phyloP scores from a whole-genome alignment of 169 alveolate species.

The Plasmodium malariae region DNA sequence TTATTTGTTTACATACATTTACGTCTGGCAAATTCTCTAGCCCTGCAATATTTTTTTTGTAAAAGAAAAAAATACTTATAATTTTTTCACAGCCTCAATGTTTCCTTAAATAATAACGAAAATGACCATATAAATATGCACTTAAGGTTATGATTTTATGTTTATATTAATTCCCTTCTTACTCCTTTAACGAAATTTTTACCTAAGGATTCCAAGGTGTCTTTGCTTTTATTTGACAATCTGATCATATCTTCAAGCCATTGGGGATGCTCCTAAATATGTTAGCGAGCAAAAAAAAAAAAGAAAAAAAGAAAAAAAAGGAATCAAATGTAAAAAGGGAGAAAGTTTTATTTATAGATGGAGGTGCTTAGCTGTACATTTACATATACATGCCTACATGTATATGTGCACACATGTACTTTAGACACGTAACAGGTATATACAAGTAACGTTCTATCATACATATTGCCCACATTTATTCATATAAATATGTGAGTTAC shows the following conservation, averaged over 20 bases:
- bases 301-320: background rate
- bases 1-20: conserved; percentile 31
- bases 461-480: background rate
- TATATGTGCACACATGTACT: too few relatives aligned
- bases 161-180: background rate
- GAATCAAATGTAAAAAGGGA: background rate
- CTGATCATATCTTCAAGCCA: conserved; percentile 66
- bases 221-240: conserved; percentile 43
- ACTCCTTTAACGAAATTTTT: background rate
- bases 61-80: too few relatives aligned
- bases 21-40: conserved; percentile 63
- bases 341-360: too few relatives aligned
- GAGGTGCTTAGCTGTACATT: too few relatives aligned
- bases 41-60: too few relatives aligned
- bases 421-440: too few relatives aligned
- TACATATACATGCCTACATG: too few relatives aligned
- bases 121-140: too few relatives aligned
- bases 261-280: conserved; percentile 57
- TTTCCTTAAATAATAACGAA: too few relatives aligned
- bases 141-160: too few relatives aligned
- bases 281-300: background rate
- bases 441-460: too few relatives aligned
- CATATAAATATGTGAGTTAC: conserved; percentile 10
- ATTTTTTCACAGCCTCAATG: too few relatives aligned
- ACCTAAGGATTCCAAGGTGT: conserved; percentile 71